Percentiles rank a stretch among this genome's conserved stretches.
Evolutionary conservation across 306 rosid genomes (phyloP).

Genomic region (Argentina anserina): DNA sequence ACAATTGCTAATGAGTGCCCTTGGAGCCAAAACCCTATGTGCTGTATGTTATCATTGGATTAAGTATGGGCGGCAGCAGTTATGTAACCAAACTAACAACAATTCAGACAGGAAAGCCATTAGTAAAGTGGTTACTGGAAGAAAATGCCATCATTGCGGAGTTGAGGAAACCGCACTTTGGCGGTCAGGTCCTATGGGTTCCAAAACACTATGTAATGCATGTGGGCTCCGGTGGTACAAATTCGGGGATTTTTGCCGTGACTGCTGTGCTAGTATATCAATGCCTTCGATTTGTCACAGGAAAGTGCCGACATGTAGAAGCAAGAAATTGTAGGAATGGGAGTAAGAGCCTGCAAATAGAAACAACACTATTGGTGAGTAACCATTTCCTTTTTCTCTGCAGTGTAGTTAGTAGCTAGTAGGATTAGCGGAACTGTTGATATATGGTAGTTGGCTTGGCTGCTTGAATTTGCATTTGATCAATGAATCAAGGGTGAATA

Average conservation of each 20-base stretch:
- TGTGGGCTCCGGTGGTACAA: conserved; percentile 72
- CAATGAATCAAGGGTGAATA: neutral
- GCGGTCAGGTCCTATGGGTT: conserved; percentile 75
- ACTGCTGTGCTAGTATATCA: conserved; percentile 66
- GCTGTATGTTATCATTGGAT: conserved; percentile 45
- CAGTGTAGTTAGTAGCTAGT: neutral
- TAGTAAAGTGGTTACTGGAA: conserved; percentile 36
- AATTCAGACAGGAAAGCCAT: neutral
- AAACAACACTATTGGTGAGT: conserved; percentile 22
- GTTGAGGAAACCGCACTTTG: conserved; percentile 65
- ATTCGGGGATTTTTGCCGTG: conserved; percentile 66
- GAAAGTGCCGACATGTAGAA: conserved; percentile 68
- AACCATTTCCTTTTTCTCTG: neutral
- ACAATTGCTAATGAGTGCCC: conserved; percentile 70
- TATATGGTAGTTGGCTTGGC: neutral
- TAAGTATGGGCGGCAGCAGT: conserved; percentile 33
- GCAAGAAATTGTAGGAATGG: conserved; percentile 39
- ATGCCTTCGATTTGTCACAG: conserved; percentile 65
- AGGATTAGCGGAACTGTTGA: neutral
- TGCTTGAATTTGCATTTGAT: neutral
- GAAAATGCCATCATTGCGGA: conserved; percentile 71
- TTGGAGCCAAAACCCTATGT: conserved; percentile 67
- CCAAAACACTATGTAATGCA: conserved; percentile 76
- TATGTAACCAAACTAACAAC: conserved; percentile 29
- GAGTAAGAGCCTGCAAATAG: conserved; percentile 40